Evolutionary conservation across 371 early-diverging fungal genomes (phyloP), one percentile per base, ranked within the genome.

Genomic region (Conidiobolus incongruus): DNA sequence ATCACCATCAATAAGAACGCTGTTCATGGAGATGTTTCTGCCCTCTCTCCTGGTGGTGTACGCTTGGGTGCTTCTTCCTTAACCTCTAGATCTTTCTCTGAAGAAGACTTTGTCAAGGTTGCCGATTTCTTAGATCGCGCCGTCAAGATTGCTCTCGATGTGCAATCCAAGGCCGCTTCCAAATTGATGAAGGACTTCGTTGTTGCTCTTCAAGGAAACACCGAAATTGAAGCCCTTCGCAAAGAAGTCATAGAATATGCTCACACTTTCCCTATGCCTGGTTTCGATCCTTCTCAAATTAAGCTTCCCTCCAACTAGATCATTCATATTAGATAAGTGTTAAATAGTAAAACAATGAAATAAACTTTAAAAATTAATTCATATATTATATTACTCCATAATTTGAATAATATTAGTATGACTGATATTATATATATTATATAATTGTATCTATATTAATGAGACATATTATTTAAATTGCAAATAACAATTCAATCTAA

Each of bases 101-200:
- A 85, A 62, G 59, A 59, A 8, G 91, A 92, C 54, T 77, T 89
- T 57, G 73, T 68, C 54, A 67, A 71, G 60, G 78, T 90, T 29
- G 89, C 72, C 43, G 80, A 77, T 29, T 75, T 76, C 62, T 63
- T 96, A 51, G 73, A 81, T 70, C 79, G 82, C 54, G 84, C 81
- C 35, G 87, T 89, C 40, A 75, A 87, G 65, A 75, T 98, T 42
- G 83, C 95, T n/a, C 49, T 73, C 28, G 67, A 65, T 55, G 67
- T 85, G 39, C 76, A 77, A 60, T 43, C 45, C n/a, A 62, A 69
- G 57, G 68, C 73, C 44, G 77, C 81, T 24, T 77, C 79, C 59
- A 91, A 89, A 75, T 51, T 90, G 64, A 67, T 94, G 65, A 94
- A 94, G 74, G 94, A 92, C 68, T 93, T 95, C 68, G 70, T 84